A percentile compares a stretch with the other conserved stretches of the same genome.
Evolutionary conservation across 2,329 filamentous ascomycete species (phyloP).

Genomic region (Pseudocercospora crystallina): DNA sequence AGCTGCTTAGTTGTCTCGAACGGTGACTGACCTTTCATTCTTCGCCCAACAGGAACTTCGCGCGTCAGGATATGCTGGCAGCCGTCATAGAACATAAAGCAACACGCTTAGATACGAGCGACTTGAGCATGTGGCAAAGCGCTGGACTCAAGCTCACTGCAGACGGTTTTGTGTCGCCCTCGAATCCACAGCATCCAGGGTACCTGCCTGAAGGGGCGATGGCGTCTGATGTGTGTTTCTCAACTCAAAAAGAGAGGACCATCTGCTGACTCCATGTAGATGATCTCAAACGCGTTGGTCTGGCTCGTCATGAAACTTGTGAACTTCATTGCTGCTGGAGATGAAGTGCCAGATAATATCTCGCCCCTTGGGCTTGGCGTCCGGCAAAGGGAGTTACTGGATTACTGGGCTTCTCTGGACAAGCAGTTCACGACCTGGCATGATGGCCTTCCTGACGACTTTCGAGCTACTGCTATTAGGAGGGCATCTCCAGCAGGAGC

Average conservation of each 20-base stretch:
- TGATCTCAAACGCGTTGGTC: slow-evolving; percentile 63
- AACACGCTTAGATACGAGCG: slow-evolving; percentile 61
- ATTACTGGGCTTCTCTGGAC: slow-evolving; percentile 56
- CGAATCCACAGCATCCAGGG: slow-evolving; percentile 47
- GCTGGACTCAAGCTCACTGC: slow-evolving; percentile 61
- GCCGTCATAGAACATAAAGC: slow-evolving; percentile 63
- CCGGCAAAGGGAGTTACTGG: slow-evolving; percentile 51
- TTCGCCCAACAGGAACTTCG: slow-evolving; percentile 52
- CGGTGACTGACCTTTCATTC: no score
- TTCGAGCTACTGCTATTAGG: slow-evolving; percentile 54
- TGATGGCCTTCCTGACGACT: slow-evolving; percentile 59
- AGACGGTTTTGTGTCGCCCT: slow-evolving; percentile 52
- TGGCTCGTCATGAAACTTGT: slow-evolving; percentile 67
- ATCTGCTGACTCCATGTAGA: slow-evolving; percentile 21
- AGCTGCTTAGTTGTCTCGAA: no score
- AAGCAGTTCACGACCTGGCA: slow-evolving; percentile 61
- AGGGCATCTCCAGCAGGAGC: neutral
- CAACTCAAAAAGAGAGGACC: neutral
- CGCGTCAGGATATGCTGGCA: slow-evolving; percentile 64
- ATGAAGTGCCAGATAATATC: slow-evolving; percentile 46
- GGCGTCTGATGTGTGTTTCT: slow-evolving; percentile 52
- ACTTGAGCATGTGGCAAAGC: slow-evolving; percentile 63
- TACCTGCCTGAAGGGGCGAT: slow-evolving; percentile 47
- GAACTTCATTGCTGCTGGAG: slow-evolving; percentile 62
- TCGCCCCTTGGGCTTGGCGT: slow-evolving; percentile 44